These are phyloP conservation scores for Globisporangium lucens DNA, from an alignment of 352 stramenopile genomes.

Conservation along the genomic window DNA sequence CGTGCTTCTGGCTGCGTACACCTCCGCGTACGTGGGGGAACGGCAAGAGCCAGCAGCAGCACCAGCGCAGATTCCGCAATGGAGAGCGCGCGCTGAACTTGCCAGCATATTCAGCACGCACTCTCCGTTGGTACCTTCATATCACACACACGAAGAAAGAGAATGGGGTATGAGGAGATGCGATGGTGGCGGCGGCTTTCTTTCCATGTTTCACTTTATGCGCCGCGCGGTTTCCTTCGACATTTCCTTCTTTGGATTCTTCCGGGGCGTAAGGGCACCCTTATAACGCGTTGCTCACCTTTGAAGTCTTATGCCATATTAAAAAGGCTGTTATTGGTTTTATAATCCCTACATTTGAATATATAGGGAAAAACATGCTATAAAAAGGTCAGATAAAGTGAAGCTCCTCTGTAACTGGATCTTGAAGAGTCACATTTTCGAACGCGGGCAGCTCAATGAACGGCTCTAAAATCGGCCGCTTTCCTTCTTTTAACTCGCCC, in stretches of 20 bases:
- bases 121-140: not conserved
- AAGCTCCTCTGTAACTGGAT: not conserved
- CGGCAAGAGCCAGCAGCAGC: not conserved
- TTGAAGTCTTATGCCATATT: not conserved
- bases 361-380: not conserved
- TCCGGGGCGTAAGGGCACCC: not conserved
- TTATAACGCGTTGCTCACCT: not conserved
- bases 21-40: not conserved
- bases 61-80: not conserved
- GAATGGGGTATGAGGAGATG: not conserved
- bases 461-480: conserved; percentile 5
- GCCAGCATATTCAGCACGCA: not conserved
- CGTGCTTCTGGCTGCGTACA: not conserved
- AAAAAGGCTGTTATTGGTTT: not conserved
- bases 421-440: conserved; percentile 17
- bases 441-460: conserved; percentile 13
- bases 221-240: conserved; percentile 3
- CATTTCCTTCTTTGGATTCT: conserved; percentile 11
- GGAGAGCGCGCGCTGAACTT: not conserved
- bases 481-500: not conserved
- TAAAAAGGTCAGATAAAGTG: not conserved
- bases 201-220: not conserved
- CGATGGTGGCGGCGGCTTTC: not conserved
- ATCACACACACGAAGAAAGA: not conserved
- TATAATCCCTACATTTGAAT: too few species aligned